phyloP scores from a whole-genome alignment of 129 eudicot genomes.

The Arctium minus region DNA sequence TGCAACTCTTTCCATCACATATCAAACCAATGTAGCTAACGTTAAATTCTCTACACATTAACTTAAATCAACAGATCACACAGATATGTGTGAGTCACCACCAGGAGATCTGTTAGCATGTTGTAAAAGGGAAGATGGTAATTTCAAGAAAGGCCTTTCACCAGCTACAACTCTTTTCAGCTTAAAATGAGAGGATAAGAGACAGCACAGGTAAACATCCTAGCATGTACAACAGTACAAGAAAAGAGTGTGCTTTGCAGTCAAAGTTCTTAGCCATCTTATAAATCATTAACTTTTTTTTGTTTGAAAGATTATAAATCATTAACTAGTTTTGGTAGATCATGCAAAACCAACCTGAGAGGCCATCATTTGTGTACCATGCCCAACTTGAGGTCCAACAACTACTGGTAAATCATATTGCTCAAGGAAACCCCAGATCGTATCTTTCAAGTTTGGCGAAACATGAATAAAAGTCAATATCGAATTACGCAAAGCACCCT shows the following conservation, averaged over 20 bases:
- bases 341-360: slow-evolving; percentile 57
- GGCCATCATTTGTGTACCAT: slow-evolving; percentile 39
- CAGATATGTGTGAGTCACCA: not conserved
- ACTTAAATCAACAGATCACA: not conserved
- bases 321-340: not conserved
- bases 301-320: not conserved
- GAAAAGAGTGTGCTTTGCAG: not conserved
- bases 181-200: not conserved
- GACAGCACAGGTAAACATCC: not conserved
- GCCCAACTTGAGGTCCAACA: slow-evolving; percentile 74
- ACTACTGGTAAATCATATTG: slow-evolving; percentile 97
- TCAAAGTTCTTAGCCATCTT: not conserved
- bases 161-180: not conserved
- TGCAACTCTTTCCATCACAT: not conserved
- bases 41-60: not conserved
- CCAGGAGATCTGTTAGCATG: not conserved
- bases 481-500: slow-evolving; percentile 92
- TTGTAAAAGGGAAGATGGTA: not conserved
- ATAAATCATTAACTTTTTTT: not conserved
- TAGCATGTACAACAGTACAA: not conserved
- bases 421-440: slow-evolving; percentile 90
- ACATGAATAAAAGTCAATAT: slow-evolving; percentile 76
- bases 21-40: not conserved
- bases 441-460: slow-evolving; percentile 73
- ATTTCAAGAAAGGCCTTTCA: not conserved